Conservation (phyloP, 179 eudicot genomes). For the Gypsophila paniculata region DNA sequence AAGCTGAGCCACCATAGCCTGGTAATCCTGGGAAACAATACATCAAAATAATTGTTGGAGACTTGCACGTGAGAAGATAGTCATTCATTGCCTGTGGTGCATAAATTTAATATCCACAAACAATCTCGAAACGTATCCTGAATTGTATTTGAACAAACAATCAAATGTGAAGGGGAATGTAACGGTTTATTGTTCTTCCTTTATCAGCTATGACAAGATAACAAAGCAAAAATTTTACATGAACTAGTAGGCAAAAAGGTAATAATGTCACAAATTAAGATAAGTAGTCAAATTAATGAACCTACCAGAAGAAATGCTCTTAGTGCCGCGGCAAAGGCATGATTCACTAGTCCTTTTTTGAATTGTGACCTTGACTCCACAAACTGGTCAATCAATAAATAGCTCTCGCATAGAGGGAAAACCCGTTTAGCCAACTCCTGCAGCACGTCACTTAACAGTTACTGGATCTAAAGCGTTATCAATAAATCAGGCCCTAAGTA, state of each 20-base stretch:
- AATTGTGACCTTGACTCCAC: slow-evolving; percentile 90
- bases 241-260: not conserved
- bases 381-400: slow-evolving; percentile 66
- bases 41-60: slow-evolving; percentile 8
- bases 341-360: slow-evolving; percentile 92
- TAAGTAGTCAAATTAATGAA: slow-evolving; percentile 11
- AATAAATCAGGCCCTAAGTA: not conserved
- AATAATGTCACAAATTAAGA: not conserved
- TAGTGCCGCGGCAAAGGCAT: slow-evolving; percentile 93
- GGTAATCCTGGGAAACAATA: slow-evolving; percentile 67
- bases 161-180: slow-evolving; percentile 1
- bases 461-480: slow-evolving; percentile 11
- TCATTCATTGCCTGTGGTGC: not conserved
- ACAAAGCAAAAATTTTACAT: not conserved
- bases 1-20: slow-evolving; percentile 98
- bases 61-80: slow-evolving; percentile 12
- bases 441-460: slow-evolving; percentile 20
- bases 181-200: not conserved
- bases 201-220: not conserved
- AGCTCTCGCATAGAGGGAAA: slow-evolving; percentile 85
- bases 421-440: slow-evolving; percentile 82
- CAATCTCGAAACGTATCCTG: not conserved
- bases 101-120: not conserved
- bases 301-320: slow-evolving; percentile 78
- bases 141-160: not conserved